phyloP scores from a whole-genome alignment of 2,329 filamentous ascomycete genomes.

The Phoma sp. region DNA sequence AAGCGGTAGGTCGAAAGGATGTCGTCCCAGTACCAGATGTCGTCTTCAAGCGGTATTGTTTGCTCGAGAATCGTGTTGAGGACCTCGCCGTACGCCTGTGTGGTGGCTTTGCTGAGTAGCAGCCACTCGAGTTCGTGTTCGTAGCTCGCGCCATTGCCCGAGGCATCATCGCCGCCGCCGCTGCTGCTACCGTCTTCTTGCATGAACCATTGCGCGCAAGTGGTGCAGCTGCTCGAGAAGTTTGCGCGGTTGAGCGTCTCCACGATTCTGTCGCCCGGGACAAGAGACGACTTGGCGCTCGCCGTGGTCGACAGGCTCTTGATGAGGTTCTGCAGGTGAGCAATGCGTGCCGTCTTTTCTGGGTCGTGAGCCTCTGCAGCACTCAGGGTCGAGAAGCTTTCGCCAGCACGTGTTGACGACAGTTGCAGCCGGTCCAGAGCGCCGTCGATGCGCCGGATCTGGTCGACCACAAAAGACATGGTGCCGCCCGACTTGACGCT shows the following conservation, averaged over 20 bases:
- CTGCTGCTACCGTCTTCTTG: conserved; percentile 34
- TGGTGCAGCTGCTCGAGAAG: conserved; percentile 51
- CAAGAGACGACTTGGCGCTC: conserved; percentile 67
- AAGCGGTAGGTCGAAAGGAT: conserved; percentile 78
- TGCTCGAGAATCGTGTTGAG: conserved; percentile 80
- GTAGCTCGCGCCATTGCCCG: conserved; percentile 53
- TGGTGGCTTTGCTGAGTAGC: conserved; percentile 85
- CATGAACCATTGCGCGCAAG: conserved; percentile 49
- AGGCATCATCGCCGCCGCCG: conserved; percentile 25
- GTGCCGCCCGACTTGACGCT: conserved; percentile 31
- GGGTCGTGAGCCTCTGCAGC: conserved; percentile 44
- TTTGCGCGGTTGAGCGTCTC: conserved; percentile 68
- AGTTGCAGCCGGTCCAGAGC: conserved; percentile 65
- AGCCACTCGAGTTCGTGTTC: conserved; percentile 89
- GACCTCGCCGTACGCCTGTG: conserved; percentile 86
- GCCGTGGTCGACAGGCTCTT: conserved; percentile 74
- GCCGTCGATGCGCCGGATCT: conserved; percentile 63
- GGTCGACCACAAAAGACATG: conserved; percentile 55
- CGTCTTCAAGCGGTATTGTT: conserved; percentile 81
- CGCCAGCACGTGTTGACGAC: conserved; percentile 38
- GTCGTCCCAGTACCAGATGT: conserved; percentile 96
- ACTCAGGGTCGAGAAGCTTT: conserved; percentile 38
- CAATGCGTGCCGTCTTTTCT: conserved; percentile 57
- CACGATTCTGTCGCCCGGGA: conserved; percentile 63
- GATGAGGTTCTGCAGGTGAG: conserved; percentile 69